These are phyloP conservation scores for Crithidia mellificae DNA, from an alignment of 208 protist species.

Conservation along the genomic window DNA sequence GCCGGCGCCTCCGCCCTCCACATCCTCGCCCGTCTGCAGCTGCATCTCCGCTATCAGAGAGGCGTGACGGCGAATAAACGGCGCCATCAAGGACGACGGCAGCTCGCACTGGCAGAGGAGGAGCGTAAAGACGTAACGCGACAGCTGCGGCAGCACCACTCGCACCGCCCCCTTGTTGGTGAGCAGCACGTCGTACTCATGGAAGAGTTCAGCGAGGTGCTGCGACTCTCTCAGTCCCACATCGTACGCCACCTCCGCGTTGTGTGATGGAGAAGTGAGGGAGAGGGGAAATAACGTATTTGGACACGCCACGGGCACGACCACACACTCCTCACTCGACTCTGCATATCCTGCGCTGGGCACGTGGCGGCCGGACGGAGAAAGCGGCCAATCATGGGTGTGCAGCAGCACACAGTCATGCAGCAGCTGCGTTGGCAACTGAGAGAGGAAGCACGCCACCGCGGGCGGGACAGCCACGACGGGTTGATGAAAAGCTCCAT, in stretches of 20 bases:
- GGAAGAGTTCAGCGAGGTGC: constrained; percentile 15
- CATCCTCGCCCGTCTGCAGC: not conserved
- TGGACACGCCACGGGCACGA: not conserved
- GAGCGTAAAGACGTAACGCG: constrained; percentile 51
- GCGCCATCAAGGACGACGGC: constrained; percentile 19
- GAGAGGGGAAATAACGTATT: not conserved
- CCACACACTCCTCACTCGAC: not conserved
- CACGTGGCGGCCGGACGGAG: not conserved
- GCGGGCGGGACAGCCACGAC: constrained; percentile 45
- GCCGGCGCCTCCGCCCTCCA: not conserved
- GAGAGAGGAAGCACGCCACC: constrained; percentile 40
- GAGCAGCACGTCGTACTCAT: constrained; percentile 31
- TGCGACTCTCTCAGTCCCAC: constrained; percentile 20
- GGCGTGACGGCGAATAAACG: constrained; percentile 22
- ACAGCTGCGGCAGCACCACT: constrained; percentile 38
- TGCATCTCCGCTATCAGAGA: not conserved
- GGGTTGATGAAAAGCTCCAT: constrained; percentile 30
- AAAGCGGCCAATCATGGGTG: constrained; percentile 36
- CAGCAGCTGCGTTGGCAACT: constrained; percentile 21
- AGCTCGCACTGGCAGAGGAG: constrained; percentile 39
- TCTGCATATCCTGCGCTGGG: not conserved
- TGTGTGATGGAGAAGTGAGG: not conserved
- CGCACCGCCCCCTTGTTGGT: constrained; percentile 44
- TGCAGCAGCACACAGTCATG: constrained; percentile 47
- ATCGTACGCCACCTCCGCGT: not conserved